Base-by-base conservation (phyloP, 306 rosid species). In the Cucurbita maxima region DNA sequence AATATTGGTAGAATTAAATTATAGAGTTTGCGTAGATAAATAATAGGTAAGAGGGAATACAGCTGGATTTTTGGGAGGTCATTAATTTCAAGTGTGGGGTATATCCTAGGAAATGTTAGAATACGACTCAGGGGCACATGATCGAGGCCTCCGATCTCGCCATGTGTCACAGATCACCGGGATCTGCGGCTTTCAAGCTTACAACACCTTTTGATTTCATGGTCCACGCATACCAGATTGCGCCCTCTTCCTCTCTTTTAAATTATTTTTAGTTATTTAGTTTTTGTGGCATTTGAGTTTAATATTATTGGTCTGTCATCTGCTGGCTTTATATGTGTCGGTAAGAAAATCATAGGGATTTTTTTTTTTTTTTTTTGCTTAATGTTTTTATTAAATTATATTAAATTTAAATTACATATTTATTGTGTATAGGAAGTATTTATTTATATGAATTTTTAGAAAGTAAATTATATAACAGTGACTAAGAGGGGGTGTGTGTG, bases 31-130 rank as follows among this genome's bases (percentile, higher is more conserved):
- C 7, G 54, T 44, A 66, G 38, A 43, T 44, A 44, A 12, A 66
- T 10, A 66, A 66, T 40, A 67, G 19, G 19, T 66, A 30, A 48
- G 53, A 52, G 55, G 59, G 62, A 74, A 77, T 38, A 55, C 51
- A 79, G 87, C 78, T 83, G 82, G 83, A 63, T 13, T 75, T 66
- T 30, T 30, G 34, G 40, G 77, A 79, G 76, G 76, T 73, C 80
- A 80, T 77, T 78, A 52, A 16, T 56, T 54, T 80, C 88, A 88
- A 83, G 84, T 80, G 96, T 60, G 83, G 66, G 82, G 79, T 76
- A 61, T 76, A 48, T 76, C 72, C 76, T 22, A 83, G 83, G 68
- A 56, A 22, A 11, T 20, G 68, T 44, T 44, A 44, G 38, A 10
- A 6, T 66, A 44, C 55, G 34, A 20, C 53, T 41, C n/a, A 66